phyloP scores from a whole-genome alignment of 331 rosid species.

The Phaseolus coccineus region DNA sequence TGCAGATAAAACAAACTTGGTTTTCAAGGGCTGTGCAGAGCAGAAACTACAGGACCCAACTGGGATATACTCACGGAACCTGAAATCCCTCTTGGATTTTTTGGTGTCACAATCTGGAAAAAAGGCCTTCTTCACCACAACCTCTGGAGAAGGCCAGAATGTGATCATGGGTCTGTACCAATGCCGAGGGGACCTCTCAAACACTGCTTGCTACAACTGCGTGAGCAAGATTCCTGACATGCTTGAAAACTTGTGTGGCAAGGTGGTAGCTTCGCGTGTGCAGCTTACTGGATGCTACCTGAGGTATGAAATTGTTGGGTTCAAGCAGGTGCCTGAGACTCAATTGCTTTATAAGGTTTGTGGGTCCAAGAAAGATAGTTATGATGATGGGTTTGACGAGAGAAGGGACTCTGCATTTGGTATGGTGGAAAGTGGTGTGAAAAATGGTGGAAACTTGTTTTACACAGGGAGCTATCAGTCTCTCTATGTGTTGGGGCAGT shows the following conservation, averaged over 20 bases:
- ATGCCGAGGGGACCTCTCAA: constrained; percentile 82
- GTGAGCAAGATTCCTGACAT: constrained; percentile 59
- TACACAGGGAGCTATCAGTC: constrained; percentile 68
- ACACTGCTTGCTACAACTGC: constrained; percentile 58
- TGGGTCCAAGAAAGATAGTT: constrained; percentile 51
- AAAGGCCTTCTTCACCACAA: constrained; percentile 57
- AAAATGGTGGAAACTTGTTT: constrained; percentile 59
- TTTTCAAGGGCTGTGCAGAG: constrained; percentile 77
- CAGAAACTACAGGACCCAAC: constrained; percentile 64
- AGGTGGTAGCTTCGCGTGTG: constrained; percentile 61
- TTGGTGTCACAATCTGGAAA: constrained; percentile 60
- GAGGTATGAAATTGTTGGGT: constrained; percentile 69
- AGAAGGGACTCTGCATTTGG: constrained; percentile 65
- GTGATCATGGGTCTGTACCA: constrained; percentile 66
- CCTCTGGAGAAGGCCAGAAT: constrained; percentile 56
- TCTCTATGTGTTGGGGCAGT: constrained; percentile 80
- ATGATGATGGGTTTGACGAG: constrained; percentile 60
- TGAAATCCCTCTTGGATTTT: constrained; percentile 59
- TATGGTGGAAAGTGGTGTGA: constrained; percentile 61
- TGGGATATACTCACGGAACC: constrained; percentile 61
- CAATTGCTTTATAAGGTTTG: constrained; percentile 63
- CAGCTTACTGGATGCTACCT: constrained; percentile 71
- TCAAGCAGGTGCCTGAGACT: constrained; percentile 61
- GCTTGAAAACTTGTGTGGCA: constrained; percentile 56
- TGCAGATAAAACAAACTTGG: constrained; percentile 53